A percentile compares a stretch with the other conserved stretches of the same genome.
phyloP scores from a whole-genome alignment of 2,329 filamentous ascomycete genomes.

The Fusarium sulawesiense region DNA sequence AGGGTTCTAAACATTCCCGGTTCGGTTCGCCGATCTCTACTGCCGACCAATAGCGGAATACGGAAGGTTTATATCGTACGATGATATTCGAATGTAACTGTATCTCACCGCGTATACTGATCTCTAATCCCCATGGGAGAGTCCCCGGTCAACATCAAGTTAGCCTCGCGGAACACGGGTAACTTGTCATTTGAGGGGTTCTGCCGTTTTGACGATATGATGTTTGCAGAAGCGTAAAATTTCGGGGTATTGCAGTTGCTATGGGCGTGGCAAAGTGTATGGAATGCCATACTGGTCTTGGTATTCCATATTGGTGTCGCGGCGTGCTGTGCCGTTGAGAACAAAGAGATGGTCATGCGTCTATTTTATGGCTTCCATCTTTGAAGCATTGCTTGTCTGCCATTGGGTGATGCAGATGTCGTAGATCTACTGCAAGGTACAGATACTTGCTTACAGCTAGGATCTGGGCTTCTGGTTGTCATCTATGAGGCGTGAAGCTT shows the following conservation, averaged over 20 bases:
- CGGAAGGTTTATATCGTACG: background rate
- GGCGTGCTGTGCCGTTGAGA: constrained; percentile 12
- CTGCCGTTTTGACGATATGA: background rate
- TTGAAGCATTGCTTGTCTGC: background rate
- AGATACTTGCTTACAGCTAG: background rate
- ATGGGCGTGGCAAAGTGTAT: constrained; percentile 15
- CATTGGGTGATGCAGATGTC: background rate
- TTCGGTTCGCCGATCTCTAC: background rate
- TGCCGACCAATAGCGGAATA: background rate
- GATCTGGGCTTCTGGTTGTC: background rate
- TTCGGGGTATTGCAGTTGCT: constrained; percentile 1
- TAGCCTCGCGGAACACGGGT: background rate
- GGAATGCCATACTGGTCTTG: constrained; percentile 16
- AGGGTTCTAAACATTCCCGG: background rate
- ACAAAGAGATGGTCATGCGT: background rate
- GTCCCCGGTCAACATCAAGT: background rate
- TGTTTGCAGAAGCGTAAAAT: constrained; percentile 22
- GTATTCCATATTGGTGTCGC: background rate
- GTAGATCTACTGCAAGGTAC: constrained; percentile 23
- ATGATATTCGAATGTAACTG: background rate
- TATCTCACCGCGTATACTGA: background rate
- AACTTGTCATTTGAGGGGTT: background rate
- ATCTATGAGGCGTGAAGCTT: background rate
- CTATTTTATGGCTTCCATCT: background rate
- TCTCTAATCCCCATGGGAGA: background rate